Evolutionary conservation across 805 yeast genomes (phyloP), one percentile per base, ranked within the genome.

Genomic region (Candida suzukii): DNA sequence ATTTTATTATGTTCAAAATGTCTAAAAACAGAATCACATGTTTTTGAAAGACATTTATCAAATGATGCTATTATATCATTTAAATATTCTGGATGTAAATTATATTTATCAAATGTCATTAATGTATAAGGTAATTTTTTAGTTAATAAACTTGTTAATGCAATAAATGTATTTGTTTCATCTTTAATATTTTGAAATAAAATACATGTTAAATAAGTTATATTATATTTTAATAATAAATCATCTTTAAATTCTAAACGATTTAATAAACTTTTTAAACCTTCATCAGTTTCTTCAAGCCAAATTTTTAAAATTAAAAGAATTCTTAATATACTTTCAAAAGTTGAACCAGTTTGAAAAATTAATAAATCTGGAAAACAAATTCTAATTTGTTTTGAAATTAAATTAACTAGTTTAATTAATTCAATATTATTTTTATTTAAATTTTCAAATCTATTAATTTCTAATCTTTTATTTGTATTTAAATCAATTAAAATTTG

Each of bases 1-100:
- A 82, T 46, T 10, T 62, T 63, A 14, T 69, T 55, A 12, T 63
- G 53, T 28, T 64, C 51, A 51, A 83, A 74, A 52, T 81, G 86
- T 11, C 67, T 55, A 41, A 63, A 67, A 29, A 83, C 56, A 19
- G 66, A 51, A 10, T 76, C 71, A 35, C 68, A 58, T 38, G 71
- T 67, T 32, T 63, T 56, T 17, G 66, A 59, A 38, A 83, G 64
- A 17, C 71, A 65, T 45, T 66, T 63, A 33, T 70, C 65, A 49
- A 78, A 79, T 18, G 80, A 70, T 13, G 59, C 54, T 41, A 67
- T 56, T 45, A 68, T 72, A 11, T 64, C 66, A 8, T 57, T 44
- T n/a, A 72, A 52, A 33, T 59, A 63, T n/a, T 40, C 51, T 1
- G 37, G 29, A 4, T 47, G 39, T 4, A 47, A 37, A 11, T 42